A percentile compares a stretch with the other conserved stretches of the same genome.
Evolutionary conservation across 2,329 filamentous ascomycete genomes (phyloP).

Genomic region (Graphilbum fragrans): DNA sequence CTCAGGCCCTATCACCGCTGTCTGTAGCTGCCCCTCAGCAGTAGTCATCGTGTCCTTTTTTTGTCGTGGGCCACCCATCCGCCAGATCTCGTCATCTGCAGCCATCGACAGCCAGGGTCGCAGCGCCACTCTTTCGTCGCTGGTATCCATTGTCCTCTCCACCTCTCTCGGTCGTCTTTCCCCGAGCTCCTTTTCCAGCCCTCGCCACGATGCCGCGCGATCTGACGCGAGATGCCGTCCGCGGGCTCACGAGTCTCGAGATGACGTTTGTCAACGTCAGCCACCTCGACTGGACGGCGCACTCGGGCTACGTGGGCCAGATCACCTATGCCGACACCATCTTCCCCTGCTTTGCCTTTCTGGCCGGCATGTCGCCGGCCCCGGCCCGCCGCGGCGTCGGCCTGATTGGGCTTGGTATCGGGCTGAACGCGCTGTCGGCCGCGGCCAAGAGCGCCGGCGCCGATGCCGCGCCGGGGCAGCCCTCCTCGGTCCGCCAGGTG

Average conservation of each 20-base stretch:
- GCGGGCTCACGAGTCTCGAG: background rate
- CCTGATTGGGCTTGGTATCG: background rate
- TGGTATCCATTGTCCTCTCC: too few species aligned
- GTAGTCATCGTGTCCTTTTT: too few species aligned
- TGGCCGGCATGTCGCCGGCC: background rate
- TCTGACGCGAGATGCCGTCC: background rate
- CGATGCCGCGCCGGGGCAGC: background rate
- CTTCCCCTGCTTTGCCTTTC: conserved; percentile 1
- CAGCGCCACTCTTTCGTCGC: too few species aligned
- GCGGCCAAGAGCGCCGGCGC: background rate
- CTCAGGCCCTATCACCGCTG: too few species aligned
- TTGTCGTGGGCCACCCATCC: too few species aligned
- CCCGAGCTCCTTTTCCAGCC: background rate
- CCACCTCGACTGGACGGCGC: background rate
- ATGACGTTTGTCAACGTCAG: conserved; percentile 2
- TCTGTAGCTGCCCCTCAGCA: too few species aligned
- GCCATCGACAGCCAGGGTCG: too few species aligned
- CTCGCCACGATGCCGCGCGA: background rate
- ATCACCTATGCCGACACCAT: conserved; percentile 2
- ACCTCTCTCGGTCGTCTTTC: background rate
- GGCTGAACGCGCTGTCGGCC: background rate
- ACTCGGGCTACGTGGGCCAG: background rate
- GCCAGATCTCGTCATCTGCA: too few species aligned
- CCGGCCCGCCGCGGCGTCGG: background rate
- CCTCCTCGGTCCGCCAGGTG: background rate